phyloP scores from a whole-genome alignment of 164 flowering plant genomes.

The Kalanchoe fedtschenkoi region DNA sequence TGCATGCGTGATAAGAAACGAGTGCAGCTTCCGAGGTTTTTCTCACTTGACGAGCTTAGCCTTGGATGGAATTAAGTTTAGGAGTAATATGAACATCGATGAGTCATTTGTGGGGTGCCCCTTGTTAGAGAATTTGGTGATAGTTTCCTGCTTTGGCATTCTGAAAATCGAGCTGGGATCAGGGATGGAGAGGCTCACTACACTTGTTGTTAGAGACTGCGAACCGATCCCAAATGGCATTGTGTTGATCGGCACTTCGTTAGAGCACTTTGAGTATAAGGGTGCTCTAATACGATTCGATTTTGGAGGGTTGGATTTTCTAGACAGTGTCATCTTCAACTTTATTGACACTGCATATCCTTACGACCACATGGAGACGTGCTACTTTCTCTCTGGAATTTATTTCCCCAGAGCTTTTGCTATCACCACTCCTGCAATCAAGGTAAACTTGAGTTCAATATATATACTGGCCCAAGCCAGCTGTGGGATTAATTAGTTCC shows the following conservation, averaged over 20 bases:
- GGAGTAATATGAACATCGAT: neutral
- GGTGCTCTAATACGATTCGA: neutral
- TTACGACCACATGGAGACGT: neutral
- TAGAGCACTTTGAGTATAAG: conserved; percentile 1
- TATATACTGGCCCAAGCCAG: too few species aligned
- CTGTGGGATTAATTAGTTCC: too few species aligned
- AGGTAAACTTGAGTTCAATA: too few species aligned
- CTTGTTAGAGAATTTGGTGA: neutral
- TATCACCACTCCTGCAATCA: neutral
- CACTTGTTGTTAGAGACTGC: conserved; percentile 1
- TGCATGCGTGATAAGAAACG: neutral
- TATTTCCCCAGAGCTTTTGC: neutral
- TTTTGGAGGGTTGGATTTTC: neutral
- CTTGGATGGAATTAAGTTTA: neutral
- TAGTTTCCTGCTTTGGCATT: neutral
- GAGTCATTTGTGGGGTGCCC: conserved; percentile 4
- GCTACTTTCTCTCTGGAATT: neutral
- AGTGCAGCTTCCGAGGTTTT: neutral
- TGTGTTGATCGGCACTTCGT: neutral
- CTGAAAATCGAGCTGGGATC: neutral
- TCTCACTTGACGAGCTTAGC: neutral
- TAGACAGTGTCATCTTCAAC: neutral
- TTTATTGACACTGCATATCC: conserved; percentile 1
- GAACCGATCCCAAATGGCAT: conserved; percentile 2
- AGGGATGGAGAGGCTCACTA: neutral